Evolutionary conservation across 495 filamentous ascomycete genomes (phyloP).

Genomic region (Aspergillus homomorphus): DNA sequence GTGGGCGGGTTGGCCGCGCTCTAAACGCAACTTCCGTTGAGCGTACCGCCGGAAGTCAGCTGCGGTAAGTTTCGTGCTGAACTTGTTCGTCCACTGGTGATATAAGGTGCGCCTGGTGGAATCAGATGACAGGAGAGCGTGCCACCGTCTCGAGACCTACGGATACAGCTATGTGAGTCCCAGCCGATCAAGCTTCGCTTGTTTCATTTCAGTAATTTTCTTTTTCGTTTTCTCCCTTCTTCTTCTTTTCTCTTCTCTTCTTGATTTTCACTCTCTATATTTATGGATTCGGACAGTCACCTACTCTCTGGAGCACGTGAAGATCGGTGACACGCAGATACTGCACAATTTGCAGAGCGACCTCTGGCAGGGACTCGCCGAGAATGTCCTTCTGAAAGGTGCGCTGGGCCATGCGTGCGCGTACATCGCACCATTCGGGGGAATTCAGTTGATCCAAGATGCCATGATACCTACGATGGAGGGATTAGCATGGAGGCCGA

Average conservation of each 20-base stretch:
- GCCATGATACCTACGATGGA: constrained; percentile 23
- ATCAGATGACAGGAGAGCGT: constrained; percentile 26
- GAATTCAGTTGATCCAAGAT: constrained; percentile 29
- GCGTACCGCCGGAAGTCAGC: constrained; percentile 16
- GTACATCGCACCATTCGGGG: constrained; percentile 35
- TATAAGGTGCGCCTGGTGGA: constrained; percentile 16
- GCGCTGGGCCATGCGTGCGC: constrained; percentile 16
- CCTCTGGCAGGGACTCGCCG: constrained; percentile 31
- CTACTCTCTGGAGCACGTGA: constrained; percentile 29
- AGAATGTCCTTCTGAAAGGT: constrained; percentile 36
- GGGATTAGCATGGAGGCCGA: background rate
- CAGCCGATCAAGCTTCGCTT: background rate
- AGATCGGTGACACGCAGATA: constrained; percentile 27
- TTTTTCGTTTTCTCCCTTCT: no score
- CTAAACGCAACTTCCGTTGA: constrained; percentile 20
- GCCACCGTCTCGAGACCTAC: constrained; percentile 36
- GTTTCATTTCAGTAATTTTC: no score
- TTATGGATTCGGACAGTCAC: background rate
- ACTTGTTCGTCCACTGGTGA: constrained; percentile 14
- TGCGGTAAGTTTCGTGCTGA: background rate
- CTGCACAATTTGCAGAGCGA: constrained; percentile 24
- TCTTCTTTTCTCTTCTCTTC: no score
- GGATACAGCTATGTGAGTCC: background rate
- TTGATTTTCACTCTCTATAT: background rate
- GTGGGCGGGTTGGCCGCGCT: constrained; percentile 19